Evolutionary conservation across 306 rosid species (phyloP), one percentile per base, ranked within the genome.

Genomic region (Casuarina equisetifolia): DNA sequence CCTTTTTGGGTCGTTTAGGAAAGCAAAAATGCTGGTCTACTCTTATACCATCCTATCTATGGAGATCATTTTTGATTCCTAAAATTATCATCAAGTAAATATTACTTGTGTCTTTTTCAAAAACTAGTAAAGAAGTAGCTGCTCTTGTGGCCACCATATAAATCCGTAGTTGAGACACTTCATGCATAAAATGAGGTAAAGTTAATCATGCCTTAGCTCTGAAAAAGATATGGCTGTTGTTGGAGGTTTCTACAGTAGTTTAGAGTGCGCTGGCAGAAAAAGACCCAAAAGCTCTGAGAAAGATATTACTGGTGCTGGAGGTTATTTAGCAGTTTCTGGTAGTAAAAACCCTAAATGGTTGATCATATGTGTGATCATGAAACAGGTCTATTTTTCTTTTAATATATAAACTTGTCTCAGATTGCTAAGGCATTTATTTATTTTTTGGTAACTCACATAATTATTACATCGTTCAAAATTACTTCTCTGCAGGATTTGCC

Each of bases 401-500:
- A 39, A 15, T 9, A 4, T 62, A 62, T 13, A 17, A 40, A 57
- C 15, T 64, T 64, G 39, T 64, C 43, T 38, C 4, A 3, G 49
- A 64, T 4, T 64, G 32, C 70, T 42, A 38, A 3, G 9, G 12
- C 64, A 17, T 13, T 66, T 25, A 25, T 25, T 25, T 25, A 25
- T 4, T 36, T 35, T 61, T 5, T 11, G 17, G 35, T n/a, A 40
- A 66, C 17, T 66, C 13, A 0, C 20, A 6, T 4, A 64, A 40
- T 38, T 64, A 39, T 64, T 8, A 36, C 25, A 2, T 64, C 38
- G 39, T 15, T 64, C 19, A 39, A 44, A 64, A 64, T 59, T 59
- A 42, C 49, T 38, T 75, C 62, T 73, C 44, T 77, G 53, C 85
- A 95, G 99, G 97, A 91, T 87, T 88, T 95, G 39, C 93, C 92